A percentile compares a stretch with the other conserved stretches of the same genome.
Evolutionary conservation across 2,329 filamentous ascomycete species (phyloP).

Genomic region (Pseudogymnoascus sp.): DNA sequence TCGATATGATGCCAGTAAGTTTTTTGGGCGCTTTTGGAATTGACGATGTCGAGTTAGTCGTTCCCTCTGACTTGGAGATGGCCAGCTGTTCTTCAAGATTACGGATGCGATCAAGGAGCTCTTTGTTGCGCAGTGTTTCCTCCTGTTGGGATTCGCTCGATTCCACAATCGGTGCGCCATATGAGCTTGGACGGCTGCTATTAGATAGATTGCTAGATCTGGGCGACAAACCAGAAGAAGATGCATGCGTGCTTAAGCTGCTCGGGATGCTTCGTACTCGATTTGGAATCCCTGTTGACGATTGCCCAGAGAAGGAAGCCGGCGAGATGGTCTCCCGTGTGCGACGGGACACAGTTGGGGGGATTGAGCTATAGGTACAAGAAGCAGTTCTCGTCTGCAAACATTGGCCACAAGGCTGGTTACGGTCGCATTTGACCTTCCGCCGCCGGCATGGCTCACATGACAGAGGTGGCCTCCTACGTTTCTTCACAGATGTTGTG

Average conservation of each 20-base stretch:
- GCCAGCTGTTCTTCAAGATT: not conserved
- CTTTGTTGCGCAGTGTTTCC: not conserved
- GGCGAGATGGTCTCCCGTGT: not conserved
- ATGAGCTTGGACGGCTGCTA: not conserved
- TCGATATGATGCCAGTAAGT: slow-evolving; percentile 17
- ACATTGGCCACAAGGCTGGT: slow-evolving; percentile 34
- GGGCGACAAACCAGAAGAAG: not conserved
- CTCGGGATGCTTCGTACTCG: slow-evolving; percentile 3
- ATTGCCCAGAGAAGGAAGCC: not conserved
- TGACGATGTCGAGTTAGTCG: not conserved
- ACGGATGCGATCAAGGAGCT: not conserved
- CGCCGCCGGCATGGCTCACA: slow-evolving; percentile 35
- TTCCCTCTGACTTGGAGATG: not conserved
- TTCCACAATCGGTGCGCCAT: not conserved
- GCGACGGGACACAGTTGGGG: slow-evolving; percentile 8
- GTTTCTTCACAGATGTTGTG: slow-evolving; percentile 12
- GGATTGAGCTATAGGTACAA: slow-evolving; percentile 26
- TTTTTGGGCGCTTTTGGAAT: not conserved
- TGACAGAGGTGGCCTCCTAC: slow-evolving; percentile 29
- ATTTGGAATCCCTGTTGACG: not conserved
- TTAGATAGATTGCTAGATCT: not conserved
- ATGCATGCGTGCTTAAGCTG: slow-evolving; percentile 2
- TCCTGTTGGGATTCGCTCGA: not conserved
- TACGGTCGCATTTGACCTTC: slow-evolving; percentile 38
- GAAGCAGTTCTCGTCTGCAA: slow-evolving; percentile 22